A percentile compares a stretch with the other conserved stretches of the same genome.
These are phyloP conservation scores for Paraglomus brasilianum DNA, from an alignment of 192 early-diverging fungal species.

Conservation along the genomic window DNA sequence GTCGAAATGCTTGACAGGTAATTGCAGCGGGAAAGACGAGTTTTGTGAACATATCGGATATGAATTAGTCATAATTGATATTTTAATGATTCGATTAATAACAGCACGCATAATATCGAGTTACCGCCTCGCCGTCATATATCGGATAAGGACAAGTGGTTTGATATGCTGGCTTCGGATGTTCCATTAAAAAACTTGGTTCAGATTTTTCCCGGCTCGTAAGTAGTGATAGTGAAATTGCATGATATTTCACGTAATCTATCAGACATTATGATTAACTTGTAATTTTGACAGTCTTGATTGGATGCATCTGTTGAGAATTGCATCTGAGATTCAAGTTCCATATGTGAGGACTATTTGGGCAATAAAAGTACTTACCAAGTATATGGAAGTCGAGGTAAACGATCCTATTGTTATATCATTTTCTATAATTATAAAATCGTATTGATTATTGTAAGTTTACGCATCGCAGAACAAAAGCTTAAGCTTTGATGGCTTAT, in stretches of 20 bases:
- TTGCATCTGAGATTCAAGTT: conserved; percentile 51
- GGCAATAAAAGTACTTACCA: conserved; percentile 59
- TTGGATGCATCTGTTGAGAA: conserved; percentile 59
- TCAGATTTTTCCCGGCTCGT: conserved; percentile 43
- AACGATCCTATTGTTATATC: not conserved
- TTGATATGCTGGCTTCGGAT: conserved; percentile 46
- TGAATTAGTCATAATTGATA: conserved; percentile 12
- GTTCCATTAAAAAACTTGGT: conserved; percentile 47
- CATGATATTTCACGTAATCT: not conserved
- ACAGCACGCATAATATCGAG: not conserved
- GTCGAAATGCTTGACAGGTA: not conserved
- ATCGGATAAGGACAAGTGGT: conserved; percentile 58
- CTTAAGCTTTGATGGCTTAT: not conserved
- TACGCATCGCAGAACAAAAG: not conserved
- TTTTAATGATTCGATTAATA: not conserved
- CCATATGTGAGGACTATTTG: conserved; percentile 65
- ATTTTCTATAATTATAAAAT: not conserved
- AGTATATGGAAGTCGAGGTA: not conserved
- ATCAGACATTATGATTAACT: not conserved
- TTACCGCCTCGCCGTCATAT: conserved; percentile 38
- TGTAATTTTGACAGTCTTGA: conserved; percentile 47
- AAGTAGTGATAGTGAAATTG: not conserved
- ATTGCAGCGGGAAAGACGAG: conserved; percentile 35
- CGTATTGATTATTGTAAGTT: not conserved
- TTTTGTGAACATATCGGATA: conserved; percentile 36